Conservation (phyloP, 257 asterid species). For the Solanum chiquidenum region DNA sequence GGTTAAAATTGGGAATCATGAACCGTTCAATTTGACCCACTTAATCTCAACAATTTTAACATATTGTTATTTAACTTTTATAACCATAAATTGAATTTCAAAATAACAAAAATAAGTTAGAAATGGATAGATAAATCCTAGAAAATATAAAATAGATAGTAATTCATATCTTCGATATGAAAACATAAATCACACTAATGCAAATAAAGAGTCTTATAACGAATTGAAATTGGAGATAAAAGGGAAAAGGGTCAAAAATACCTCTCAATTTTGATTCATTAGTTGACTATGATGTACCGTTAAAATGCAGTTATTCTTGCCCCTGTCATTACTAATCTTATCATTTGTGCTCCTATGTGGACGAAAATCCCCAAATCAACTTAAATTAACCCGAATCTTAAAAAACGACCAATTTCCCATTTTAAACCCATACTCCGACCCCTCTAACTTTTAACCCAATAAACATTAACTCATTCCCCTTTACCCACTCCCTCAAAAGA, state of each 20-base stretch:
- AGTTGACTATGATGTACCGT: neutral
- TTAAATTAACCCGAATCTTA: neutral
- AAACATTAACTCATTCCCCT: too few relatives aligned
- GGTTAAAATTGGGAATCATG: neutral
- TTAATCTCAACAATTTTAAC: neutral
- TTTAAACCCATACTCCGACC: too few relatives aligned
- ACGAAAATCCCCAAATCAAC: neutral
- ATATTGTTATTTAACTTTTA: neutral
- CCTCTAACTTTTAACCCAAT: too few relatives aligned
- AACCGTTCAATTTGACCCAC: neutral
- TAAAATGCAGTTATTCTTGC: neutral
- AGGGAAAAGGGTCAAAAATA: neutral
- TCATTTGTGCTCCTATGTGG: neutral
- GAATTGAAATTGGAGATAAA: neutral
- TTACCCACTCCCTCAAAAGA: too few relatives aligned
- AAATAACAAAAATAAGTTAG: neutral
- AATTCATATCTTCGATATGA: neutral
- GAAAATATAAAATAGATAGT: neutral
- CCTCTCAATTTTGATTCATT: neutral
- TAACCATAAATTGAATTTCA: neutral
- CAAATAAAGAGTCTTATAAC: too few relatives aligned
- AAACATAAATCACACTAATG: neutral
- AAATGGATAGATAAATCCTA: neutral
- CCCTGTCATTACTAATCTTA: neutral
- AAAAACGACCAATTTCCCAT: too few relatives aligned